Base-by-base conservation (phyloP, 2,329 filamentous ascomycete genomes). In the Talaromyces pinophilus region DNA sequence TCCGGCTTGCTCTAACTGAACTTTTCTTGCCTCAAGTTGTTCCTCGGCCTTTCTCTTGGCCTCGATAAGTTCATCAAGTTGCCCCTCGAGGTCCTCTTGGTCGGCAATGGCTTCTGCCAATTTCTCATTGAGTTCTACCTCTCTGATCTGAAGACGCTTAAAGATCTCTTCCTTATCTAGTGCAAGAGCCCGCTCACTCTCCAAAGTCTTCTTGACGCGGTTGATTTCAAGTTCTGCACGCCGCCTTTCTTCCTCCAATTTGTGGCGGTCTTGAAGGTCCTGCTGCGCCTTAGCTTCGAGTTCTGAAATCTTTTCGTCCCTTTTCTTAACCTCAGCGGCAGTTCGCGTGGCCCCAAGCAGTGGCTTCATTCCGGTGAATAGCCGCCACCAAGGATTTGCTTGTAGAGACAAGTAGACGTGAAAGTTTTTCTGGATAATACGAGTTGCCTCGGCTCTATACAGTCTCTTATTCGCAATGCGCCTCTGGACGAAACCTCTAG, bases 131-230 rank as follows among this genome's bases (percentile, higher is more conserved):
- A 99, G 85, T 76, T 99, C 94, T 11, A 88, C 86, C 79, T 99
- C 95, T n/a, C 95, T 90, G 63, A 90, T 82, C 75, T 97, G 95
- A 25, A 99, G 84, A n/a, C 96, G 88, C 76, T 94, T 96, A 83
- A 98, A 99, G 67, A 99, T 99, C 74, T 99, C 95, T 76, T 99
- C 96, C 77, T 99, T 99, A 79, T 99, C 95, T 5, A 99, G 82
- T 0, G 95, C 95, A 50, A 99, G 84, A n/a, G 94, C 92, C 60
- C 95, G 88, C 79, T 99, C 96, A 70, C 93, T 97, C 77, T 99
- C 96, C 1, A 99, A 84, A 0, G 92, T 96, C 72, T 98, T 92
- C 76, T 97, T 93, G 57, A 98, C 92, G 38, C 91, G 89, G 71
- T 93, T 87, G 73, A 97, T 90, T 73, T 99, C 95, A 15, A 89